Base-by-base conservation (phyloP, 2,329 filamentous ascomycete genomes). In the Fusarium temperatum region DNA sequence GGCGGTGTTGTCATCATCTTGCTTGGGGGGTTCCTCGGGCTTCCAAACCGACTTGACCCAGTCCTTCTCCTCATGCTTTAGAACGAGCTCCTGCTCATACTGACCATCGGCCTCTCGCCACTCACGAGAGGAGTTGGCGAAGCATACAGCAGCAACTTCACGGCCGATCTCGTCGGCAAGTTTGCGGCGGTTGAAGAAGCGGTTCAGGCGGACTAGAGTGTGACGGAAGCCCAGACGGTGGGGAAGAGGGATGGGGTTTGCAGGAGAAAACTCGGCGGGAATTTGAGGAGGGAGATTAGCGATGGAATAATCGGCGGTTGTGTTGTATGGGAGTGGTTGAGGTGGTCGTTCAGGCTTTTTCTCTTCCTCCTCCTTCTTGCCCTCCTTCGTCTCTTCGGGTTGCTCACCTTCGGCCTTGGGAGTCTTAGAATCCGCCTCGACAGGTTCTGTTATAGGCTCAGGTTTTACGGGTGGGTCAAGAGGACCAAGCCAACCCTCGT, bases 401-500 rank as follows among this genome's bases (percentile, higher is more conserved):
- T 66, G 66, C 24, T 85, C 83, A 32, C 62, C 65, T 26, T 72
- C 74, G 4, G 58, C 41, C 36, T 66, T 75, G 24, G 76, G 72
- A 14, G 59, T 79, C 72, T 67, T 77, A 66, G 69, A 79, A 22
- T 71, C 56, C 44, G 63, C 35, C n/a, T 79, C 77, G 9, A 78
- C 71, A 11, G 76, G 72, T 47, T 75, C 77, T 17, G 55, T 28
- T 65, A 78, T 57, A 70, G 62, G 41, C 56, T 79, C 73, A 39
- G 79, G 65, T 61, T 84, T 80, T 35, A 81, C 78, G 4, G 93
- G 92, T 63, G 90, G 83, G 67, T 92, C 89, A 48, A 97, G 85
- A 13, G 96, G 95, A 0, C 96, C 96, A 30, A 99, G 85, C 96
- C 96, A 99, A 63, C 96, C 96, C 83, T 99, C 96, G 81, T 99